These are phyloP conservation scores for Ceriops decandra DNA, from an alignment of 345 rosid genomes.

Conservation along the genomic window DNA sequence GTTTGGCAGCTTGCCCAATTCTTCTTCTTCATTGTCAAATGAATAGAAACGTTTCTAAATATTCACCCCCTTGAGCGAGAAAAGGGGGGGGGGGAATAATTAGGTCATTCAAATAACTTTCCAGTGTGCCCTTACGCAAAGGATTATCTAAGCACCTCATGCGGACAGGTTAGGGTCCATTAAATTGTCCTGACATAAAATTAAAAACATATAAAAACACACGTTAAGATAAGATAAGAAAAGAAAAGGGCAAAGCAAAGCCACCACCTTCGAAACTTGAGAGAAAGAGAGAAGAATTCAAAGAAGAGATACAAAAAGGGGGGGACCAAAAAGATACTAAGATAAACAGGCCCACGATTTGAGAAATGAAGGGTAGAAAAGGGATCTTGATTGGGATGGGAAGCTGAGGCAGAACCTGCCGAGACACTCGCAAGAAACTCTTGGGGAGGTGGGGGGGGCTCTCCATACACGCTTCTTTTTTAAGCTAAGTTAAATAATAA, in stretches of 20 bases:
- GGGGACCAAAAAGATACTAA: neutral
- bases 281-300: neutral
- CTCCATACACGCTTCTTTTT: constrained; percentile 35
- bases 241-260: constrained; percentile 1
- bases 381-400: constrained; percentile 1
- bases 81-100: constrained; percentile 11
- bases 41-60: constrained; percentile 13
- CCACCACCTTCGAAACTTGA: constrained; percentile 21
- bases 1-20: neutral
- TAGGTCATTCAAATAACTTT: constrained; percentile 9
- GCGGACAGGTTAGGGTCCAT: constrained; percentile 3
- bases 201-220: neutral
- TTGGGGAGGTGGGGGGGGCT: neutral
- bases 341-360: constrained; percentile 29
- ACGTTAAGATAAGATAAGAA: neutral
- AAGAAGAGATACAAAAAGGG: neutral
- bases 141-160: constrained; percentile 10
- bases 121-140: constrained; percentile 15
- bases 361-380: constrained; percentile 19
- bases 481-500: constrained; percentile 16
- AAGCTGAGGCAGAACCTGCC: constrained; percentile 1
- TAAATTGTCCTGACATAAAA: neutral
- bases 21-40: constrained; percentile 12
- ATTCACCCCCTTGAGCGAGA: constrained; percentile 11
- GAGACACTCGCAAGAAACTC: neutral